Conservation (phyloP, 1,284 basidiomycete species). For the Serendipita sp. region DNA sequence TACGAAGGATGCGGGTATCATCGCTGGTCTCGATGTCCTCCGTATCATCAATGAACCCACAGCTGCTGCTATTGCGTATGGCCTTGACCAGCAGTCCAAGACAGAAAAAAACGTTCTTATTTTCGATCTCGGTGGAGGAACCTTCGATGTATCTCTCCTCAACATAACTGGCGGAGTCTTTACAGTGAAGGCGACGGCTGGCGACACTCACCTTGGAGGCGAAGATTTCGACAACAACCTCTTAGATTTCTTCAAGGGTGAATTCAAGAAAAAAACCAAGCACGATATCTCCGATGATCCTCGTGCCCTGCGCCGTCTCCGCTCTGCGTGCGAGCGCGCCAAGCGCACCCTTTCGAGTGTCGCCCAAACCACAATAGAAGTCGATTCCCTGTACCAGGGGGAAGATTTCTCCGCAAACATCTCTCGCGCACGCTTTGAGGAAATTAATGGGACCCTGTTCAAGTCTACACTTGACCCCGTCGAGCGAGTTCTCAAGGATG, state of each 20-base stretch:
- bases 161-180: slow-evolving; percentile 50
- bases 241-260: slow-evolving; percentile 60
- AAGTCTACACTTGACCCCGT: slow-evolving; percentile 97
- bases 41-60: slow-evolving; percentile 56
- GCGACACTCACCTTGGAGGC: slow-evolving; percentile 52
- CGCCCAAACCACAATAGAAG: slow-evolving; percentile 96
- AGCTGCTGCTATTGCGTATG: slow-evolving; percentile 36
- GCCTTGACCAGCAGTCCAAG: slow-evolving; percentile 63
- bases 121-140: slow-evolving; percentile 96
- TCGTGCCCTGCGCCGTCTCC: slow-evolving; percentile 87
- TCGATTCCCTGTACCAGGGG: slow-evolving; percentile 94
- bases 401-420: slow-evolving; percentile 94
- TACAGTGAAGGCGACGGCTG: slow-evolving; percentile 47
- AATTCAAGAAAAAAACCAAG: slow-evolving; percentile 77
- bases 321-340: slow-evolving; percentile 96
- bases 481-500: slow-evolving; percentile 97
- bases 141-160: slow-evolving; percentile 52
- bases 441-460: slow-evolving; percentile 91
- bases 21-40: slow-evolving; percentile 50
- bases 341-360: slow-evolving; percentile 98
- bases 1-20: slow-evolving; percentile 47
- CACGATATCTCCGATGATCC: slow-evolving; percentile 91
- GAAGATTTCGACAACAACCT: slow-evolving; percentile 98
- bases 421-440: slow-evolving; percentile 98
- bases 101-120: slow-evolving; percentile 97